A percentile compares a stretch with the other conserved stretches of the same genome.
Evolutionary conservation across 2,329 filamentous ascomycete genomes (phyloP).

Genomic region (Stemphylium beticola): DNA sequence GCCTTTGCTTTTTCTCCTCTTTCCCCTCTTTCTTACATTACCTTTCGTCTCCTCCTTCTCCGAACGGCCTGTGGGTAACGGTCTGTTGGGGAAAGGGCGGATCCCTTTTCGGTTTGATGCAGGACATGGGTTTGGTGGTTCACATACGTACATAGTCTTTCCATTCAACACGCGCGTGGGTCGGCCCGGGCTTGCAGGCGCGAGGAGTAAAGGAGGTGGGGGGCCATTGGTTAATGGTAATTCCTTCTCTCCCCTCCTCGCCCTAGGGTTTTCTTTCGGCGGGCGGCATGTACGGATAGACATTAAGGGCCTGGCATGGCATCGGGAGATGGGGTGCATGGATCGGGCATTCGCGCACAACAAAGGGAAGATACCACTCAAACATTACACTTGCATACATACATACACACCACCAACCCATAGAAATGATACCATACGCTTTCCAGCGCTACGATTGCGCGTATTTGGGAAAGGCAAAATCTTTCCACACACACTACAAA

Average conservation of each 20-base stretch:
- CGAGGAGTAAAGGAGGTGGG: conserved; percentile 1
- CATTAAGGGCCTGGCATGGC: neutral
- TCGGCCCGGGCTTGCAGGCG: conserved; percentile 4
- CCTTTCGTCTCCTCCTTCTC: conserved; percentile 11
- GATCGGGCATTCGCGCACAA: neutral
- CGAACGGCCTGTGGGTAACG: neutral
- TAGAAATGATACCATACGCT: conserved; percentile 32
- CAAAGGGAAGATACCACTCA: conserved; percentile 12
- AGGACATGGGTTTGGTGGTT: conserved; percentile 22
- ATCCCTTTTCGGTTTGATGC: conserved; percentile 24
- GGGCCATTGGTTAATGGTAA: conserved; percentile 17
- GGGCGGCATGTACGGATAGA: neutral
- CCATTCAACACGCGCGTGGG: conserved; percentile 6
- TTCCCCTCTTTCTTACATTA: neutral
- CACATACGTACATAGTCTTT: no score
- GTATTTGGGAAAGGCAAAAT: neutral
- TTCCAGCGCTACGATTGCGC: conserved; percentile 13
- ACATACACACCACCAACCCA: neutral
- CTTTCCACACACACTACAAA: neutral
- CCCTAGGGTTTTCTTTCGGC: no score
- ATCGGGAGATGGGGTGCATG: neutral
- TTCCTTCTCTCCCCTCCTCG: neutral
- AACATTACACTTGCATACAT: neutral
- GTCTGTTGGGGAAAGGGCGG: neutral
- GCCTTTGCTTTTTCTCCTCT: neutral